Evolutionary conservation across 768 basidiomycete species (phyloP).

Genomic region (Tulasnella sp.): DNA sequence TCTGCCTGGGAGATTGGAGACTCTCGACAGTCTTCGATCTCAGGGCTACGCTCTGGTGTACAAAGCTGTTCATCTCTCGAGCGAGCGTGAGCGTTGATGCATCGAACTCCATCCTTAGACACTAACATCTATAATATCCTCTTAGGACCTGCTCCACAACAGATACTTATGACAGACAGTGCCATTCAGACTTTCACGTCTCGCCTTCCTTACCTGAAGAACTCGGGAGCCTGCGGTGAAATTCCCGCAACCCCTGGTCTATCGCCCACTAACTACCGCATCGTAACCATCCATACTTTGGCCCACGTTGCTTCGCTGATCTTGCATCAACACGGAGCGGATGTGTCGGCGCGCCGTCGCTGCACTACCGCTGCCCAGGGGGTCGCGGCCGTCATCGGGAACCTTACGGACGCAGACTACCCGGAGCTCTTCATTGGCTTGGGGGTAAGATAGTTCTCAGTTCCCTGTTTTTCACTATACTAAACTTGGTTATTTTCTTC

Average conservation of each 20-base stretch:
- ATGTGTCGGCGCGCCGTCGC: not conserved
- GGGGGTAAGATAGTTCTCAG: not conserved
- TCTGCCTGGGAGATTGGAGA: not conserved
- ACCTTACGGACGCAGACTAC: constrained; percentile 1
- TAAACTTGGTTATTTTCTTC: not conserved
- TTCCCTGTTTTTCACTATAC: not conserved
- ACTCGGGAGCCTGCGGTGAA: constrained; percentile 24
- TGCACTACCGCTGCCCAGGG: not conserved
- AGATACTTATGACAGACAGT: constrained; percentile 10
- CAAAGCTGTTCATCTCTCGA: not conserved
- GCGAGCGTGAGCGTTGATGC: not conserved
- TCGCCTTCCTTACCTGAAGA: constrained; percentile 20
- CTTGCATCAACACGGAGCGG: constrained; percentile 22
- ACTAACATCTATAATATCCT: not conserved
- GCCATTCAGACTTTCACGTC: constrained; percentile 23
- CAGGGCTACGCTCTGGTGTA: constrained; percentile 17
- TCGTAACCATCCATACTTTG: constrained; percentile 26
- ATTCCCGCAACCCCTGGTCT: constrained; percentile 13
- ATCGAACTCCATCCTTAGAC: not conserved
- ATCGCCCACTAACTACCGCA: constrained; percentile 24
- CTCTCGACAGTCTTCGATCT: constrained; percentile 6
- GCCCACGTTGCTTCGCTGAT: constrained; percentile 21
- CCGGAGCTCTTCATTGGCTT: constrained; percentile 19
- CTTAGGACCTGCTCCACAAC: not conserved
- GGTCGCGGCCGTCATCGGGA: not conserved